Evolutionary conservation across 805 yeast species (phyloP), one percentile per base, ranked within the genome.

Genomic region (Clavispora vitiphila): DNA sequence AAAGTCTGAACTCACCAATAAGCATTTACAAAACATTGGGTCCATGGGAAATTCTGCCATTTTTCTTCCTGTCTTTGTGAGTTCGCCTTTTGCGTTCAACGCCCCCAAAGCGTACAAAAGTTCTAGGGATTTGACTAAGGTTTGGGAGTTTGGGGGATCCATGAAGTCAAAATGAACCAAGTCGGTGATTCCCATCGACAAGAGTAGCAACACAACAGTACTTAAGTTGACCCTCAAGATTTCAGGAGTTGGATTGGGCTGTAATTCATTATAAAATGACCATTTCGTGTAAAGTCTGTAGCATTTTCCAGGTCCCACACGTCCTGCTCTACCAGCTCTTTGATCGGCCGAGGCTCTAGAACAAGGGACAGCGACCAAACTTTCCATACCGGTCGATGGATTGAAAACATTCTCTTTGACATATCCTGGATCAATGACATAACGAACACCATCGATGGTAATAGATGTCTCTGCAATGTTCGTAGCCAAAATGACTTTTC

Each of bases 1-100:
- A 38, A 70, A 71, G 11, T 71, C 71, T 0, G 76, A 77, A 38
- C 95, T 80, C 1, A 79, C 66, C 10, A 91, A 60, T 24, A 93
- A 58, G 6, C 82, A 80, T 57, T 86, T 87, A 7, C 96, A 82
- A 54, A 89, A 72, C 72, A 86, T 86, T 4, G 97, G 97, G 51
- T 88, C 95, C 48, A 90, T 76, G 0, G 99, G 99, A 52, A 90
- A 86, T 44, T 83, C 88, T 1, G 96, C 83, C 96, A 93, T 90
- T 47, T 78, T 77, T 34, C 83, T 64, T 0, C 99, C 99, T 1
- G 81, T 56, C 36, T 76, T 69, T 0, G 98, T 91, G 30, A 93
- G 65, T 38, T 77, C 72, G 0, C 98, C 99, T 42, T 75, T 74
- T 8, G 82, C 80, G 51, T 86, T 88, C 41, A 93, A 64, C 0